Percentiles rank a stretch among this genome's conserved stretches.
phyloP scores from a whole-genome alignment of 108 stramenopile species.

The Cyclotella choctawhatcheeana region DNA sequence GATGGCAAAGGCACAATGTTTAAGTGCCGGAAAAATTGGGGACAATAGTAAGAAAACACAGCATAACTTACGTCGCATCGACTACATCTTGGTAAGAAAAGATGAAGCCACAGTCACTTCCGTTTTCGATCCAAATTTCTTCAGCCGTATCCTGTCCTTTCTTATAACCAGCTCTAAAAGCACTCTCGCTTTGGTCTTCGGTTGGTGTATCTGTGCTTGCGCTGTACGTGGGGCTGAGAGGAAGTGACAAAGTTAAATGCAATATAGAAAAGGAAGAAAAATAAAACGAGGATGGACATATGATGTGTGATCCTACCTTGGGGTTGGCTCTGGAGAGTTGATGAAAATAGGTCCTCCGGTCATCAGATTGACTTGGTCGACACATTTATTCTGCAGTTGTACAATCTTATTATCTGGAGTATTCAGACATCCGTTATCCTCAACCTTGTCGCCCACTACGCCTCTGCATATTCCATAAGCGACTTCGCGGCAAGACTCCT shows the following conservation, averaged over 20 bases:
- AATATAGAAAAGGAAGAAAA: background rate
- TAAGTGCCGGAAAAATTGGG: too few relatives aligned
- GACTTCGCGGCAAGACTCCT: slow-evolving; percentile 12
- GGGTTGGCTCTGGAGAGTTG: too few relatives aligned
- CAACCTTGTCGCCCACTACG: background rate
- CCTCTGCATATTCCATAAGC: slow-evolving; percentile 12
- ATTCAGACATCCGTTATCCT: slow-evolving; percentile 7
- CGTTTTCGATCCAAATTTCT: background rate
- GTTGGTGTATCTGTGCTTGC: background rate
- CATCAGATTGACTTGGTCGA: background rate
- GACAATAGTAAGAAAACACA: too few relatives aligned
- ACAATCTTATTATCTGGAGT: background rate
- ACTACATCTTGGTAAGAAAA: background rate
- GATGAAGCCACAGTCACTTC: background rate
- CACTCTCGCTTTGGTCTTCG: background rate
- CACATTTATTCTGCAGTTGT: slow-evolving; percentile 11
- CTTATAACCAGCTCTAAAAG: background rate
- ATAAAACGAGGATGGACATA: too few relatives aligned
- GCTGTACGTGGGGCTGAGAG: background rate
- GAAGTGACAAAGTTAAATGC: background rate
- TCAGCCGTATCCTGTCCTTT: background rate
- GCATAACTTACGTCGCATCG: too few relatives aligned
- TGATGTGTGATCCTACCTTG: too few relatives aligned
- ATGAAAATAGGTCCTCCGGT: background rate
- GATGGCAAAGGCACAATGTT: too few relatives aligned